Evolutionary conservation across 176 grass and related monocot species (phyloP).

Genomic region (Cenchrus americanus): DNA sequence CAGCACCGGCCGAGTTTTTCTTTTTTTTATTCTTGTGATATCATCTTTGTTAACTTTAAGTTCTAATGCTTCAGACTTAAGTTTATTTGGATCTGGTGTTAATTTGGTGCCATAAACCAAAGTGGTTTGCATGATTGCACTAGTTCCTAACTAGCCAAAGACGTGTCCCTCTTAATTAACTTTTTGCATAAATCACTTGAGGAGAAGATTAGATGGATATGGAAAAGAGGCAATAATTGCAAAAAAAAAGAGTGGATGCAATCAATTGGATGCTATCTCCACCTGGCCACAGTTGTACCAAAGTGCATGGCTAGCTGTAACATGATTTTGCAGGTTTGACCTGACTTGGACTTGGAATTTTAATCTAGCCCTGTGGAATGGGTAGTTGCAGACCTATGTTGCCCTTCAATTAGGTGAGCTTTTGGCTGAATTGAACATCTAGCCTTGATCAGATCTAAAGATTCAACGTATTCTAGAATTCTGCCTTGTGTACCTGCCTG

Average conservation of each 20-base stretch:
- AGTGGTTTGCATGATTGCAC: not conserved
- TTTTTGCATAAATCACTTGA: slow-evolving; percentile 11
- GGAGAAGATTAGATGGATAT: slow-evolving; percentile 31
- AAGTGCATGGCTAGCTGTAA: slow-evolving; percentile 29
- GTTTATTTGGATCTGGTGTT: not conserved
- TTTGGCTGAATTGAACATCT: not conserved
- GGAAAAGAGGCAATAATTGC: slow-evolving; percentile 51
- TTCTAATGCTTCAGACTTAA: slow-evolving; percentile 7
- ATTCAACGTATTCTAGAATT: not conserved
- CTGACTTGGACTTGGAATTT: slow-evolving; percentile 41
- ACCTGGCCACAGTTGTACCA: slow-evolving; percentile 42
- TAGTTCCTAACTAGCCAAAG: not conserved
- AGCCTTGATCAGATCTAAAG: slow-evolving; percentile 9
- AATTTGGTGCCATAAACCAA: slow-evolving; percentile 5
- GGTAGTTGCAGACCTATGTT: not conserved
- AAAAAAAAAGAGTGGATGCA: slow-evolving; percentile 35
- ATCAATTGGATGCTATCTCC: slow-evolving; percentile 64
- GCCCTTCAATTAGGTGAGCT: not conserved
- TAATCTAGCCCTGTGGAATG: slow-evolving; percentile 2
- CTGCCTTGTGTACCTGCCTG: not conserved
- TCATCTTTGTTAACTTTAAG: not conserved
- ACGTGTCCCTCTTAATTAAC: slow-evolving; percentile 2
- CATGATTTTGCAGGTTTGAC: slow-evolving; percentile 43
- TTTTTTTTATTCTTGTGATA: not conserved
- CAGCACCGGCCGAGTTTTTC: too few relatives aligned